Evolutionary conservation across 108 stramenopile genomes (phyloP).

Genomic region (Thalassiosira profunda): DNA sequence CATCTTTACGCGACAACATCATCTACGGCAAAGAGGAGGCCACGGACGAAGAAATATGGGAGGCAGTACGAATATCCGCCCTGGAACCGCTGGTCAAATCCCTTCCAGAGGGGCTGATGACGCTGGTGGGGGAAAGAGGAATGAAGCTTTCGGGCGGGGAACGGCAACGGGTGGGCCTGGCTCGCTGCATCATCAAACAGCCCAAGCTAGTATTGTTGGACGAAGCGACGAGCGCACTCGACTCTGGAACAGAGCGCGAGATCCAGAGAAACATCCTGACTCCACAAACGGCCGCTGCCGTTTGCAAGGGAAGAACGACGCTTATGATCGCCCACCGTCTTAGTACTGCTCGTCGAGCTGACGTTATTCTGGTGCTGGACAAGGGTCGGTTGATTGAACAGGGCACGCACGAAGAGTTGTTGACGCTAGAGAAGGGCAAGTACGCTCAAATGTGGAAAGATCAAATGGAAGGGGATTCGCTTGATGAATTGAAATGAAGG

Average conservation of each 20-base stretch:
- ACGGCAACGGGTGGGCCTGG: constrained; percentile 86
- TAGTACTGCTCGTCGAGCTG: constrained; percentile 67
- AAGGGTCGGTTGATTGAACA: constrained; percentile 37
- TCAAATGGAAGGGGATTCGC: constrained; percentile 36
- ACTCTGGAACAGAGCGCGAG: constrained; percentile 69
- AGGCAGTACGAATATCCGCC: constrained; percentile 43
- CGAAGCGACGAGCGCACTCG: constrained; percentile 90
- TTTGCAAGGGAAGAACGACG: constrained; percentile 55
- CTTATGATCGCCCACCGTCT: constrained; percentile 86
- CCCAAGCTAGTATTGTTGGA: constrained; percentile 74
- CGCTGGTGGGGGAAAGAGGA: constrained; percentile 88
- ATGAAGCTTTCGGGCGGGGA: constrained; percentile 83
- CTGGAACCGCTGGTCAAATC: constrained; percentile 40
- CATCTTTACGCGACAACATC: constrained; percentile 71
- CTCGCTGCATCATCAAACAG: constrained; percentile 64
- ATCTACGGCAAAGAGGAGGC: constrained; percentile 60
- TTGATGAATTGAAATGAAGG: constrained; percentile 33
- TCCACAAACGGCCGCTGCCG: constrained; percentile 38
- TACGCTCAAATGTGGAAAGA: constrained; percentile 55
- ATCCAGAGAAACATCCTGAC: constrained; percentile 44
- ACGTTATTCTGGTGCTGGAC: constrained; percentile 69
- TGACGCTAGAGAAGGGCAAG: constrained; percentile 26
- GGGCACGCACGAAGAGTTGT: constrained; percentile 58
- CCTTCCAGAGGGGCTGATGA: constrained; percentile 72
- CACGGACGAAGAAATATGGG: constrained; percentile 56